Base-by-base conservation (phyloP, 108 stramenopile species). In the Conticribra guillardii region DNA sequence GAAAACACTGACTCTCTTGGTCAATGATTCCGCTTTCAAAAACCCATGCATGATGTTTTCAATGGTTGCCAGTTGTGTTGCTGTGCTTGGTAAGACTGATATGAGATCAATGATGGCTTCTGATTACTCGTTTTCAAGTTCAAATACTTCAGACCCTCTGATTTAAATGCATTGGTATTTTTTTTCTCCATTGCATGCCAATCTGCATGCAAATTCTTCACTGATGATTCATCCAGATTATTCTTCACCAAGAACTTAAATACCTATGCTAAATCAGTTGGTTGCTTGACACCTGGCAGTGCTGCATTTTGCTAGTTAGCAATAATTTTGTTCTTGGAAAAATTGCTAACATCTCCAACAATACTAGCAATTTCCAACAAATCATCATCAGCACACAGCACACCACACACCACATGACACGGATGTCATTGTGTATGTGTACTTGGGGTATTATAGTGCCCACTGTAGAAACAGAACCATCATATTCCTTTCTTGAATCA, bases 261-360 rank as follows among this genome's bases (percentile, higher is more conserved):
- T 19, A 62, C 61, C 24, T 17, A 7, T 7, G 54, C 37, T 33
- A 67, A 55, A 28, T 67, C 66, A 19, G 66, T 32, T 18, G 54
- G 54, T 31, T 67, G 66, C 26, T 67, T 53, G 37, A 55, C 66
- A 41, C 54, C 66, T 3, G 66, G 30, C 41, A 52, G n/a, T 15
- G 66, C 66, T 23, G 66, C 19, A 26, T 67, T 67, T 55, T 67
- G 66, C 24, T 67, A 54, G 17, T 24, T 55, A 54, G 37, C 54
- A 2, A 26, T 55, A 29, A 67, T 67, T 15, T 55, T 26, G 15
- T 41, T 15, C 24, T 62, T 21, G 34, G 33, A n/a, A 48, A 48
- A 19, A 62, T 48, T n/a, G n/a, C n/a, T n/a, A n/a, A n/a, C n/a
- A n/a, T n/a, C n/a, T n/a, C n/a, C n/a, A n/a, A n/a, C n/a, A n/a